Conservation (phyloP, 331 rosid species). For the Malus hybrid region DNA sequence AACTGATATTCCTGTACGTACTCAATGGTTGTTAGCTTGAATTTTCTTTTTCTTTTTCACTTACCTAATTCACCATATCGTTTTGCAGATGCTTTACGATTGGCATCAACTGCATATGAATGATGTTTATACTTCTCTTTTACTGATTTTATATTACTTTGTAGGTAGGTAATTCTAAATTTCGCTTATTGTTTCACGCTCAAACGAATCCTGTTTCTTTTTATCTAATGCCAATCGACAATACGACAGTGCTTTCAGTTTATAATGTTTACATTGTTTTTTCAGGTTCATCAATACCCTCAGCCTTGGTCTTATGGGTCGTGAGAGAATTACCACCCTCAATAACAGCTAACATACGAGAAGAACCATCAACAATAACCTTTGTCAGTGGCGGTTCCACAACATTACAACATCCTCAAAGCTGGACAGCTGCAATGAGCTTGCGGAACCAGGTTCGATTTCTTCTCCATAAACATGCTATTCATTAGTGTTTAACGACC, state of each 20-base stretch:
- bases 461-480: neutral
- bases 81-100: conserved; percentile 63
- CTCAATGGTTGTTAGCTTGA: conserved; percentile 8
- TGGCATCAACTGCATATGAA: conserved; percentile 37
- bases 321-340: conserved; percentile 75
- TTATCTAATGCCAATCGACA: neutral
- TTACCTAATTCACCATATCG: neutral
- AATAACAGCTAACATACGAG: conserved; percentile 31
- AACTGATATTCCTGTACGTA: conserved; percentile 74
- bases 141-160: conserved; percentile 66
- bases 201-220: neutral
- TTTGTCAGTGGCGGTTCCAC: conserved; percentile 46
- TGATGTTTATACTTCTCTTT: conserved; percentile 41
- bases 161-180: conserved; percentile 50
- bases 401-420: conserved; percentile 44
- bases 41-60: neutral
- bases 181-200: conserved; percentile 1
- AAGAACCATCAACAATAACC: conserved; percentile 58
- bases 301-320: conserved; percentile 72
- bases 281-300: conserved; percentile 84
- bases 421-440: conserved; percentile 65
- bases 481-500: no score
- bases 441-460: conserved; percentile 55
- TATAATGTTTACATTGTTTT: conserved; percentile 3
- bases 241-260: no score